Evolutionary conservation across 345 rosid species (phyloP).

Genomic region (Camelina laxa): DNA sequence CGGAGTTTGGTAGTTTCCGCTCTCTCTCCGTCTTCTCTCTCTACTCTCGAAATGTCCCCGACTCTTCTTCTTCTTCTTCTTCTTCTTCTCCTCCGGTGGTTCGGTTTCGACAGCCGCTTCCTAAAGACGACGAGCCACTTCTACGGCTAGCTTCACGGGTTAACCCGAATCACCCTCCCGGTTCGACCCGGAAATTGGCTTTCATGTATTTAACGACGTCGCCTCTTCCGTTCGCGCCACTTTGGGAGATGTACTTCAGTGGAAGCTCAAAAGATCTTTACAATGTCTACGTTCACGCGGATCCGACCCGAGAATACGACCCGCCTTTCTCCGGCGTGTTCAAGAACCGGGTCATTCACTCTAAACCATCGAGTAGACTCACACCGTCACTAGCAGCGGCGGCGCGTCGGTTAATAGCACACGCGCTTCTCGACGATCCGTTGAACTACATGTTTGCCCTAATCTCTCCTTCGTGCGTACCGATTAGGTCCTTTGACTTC

Average conservation of each 20-base stretch:
- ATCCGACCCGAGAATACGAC: constrained; percentile 55
- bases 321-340: constrained; percentile 66
- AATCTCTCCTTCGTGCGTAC: constrained; percentile 73
- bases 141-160: constrained; percentile 57
- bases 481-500: constrained; percentile 68
- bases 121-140: constrained; percentile 54
- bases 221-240: constrained; percentile 68
- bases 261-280: constrained; percentile 45
- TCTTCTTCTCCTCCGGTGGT: constrained; percentile 18
- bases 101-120: constrained; percentile 35
- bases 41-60: constrained; percentile 26
- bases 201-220: constrained; percentile 70
- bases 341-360: constrained; percentile 55
- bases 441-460: constrained; percentile 69
- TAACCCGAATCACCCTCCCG: constrained; percentile 47
- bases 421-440: constrained; percentile 69
- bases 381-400: constrained; percentile 73
- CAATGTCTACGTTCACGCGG: constrained; percentile 76
- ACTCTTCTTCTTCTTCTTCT: constrained; percentile 11
- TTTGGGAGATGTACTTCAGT: constrained; percentile 71
- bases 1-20: constrained; percentile 9
- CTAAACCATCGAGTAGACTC: constrained; percentile 54
- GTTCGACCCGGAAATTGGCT: constrained; percentile 59
- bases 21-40: constrained; percentile 33
- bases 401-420: constrained; percentile 70